Evolutionary conservation across 371 early-diverging fungal genomes (phyloP), one percentile per base, ranked within the genome.

Genomic region (Conidiobolus incongruus): DNA sequence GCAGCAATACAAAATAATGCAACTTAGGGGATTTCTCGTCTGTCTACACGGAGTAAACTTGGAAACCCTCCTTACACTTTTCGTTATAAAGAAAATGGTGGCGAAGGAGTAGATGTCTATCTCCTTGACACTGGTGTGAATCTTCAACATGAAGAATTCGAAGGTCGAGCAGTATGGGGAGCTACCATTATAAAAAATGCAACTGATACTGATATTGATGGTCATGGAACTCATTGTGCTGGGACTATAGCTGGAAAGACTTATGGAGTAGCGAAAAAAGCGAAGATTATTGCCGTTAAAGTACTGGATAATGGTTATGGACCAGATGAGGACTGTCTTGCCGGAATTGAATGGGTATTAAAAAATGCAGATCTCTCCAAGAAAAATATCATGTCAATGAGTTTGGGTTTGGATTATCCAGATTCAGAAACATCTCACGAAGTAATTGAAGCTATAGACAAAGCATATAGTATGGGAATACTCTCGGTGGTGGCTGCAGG

Each of bases 191-290:
- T 65, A 30, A 45, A 58, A 12, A 52, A 53, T 23, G 61, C 58
- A 33, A 53, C 52, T 13, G 55, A 73, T 44, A 50, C 44, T 30
- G 77, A 76, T 49, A 51, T 58, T 2, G 61, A 70, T 45, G 77
- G 77, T 11, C 73, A 75, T 41, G 86, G 85, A 39, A 76, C 81
- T 38, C 76, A 74, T 53, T 69, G 68, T 39, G 63, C 75, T 21
- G 75, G 78, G 38, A 72, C 73, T 16, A 66, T 82, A 49, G 87
- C 63, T 36, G 70, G 79, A 22, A 63, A 62, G 35, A 66, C 55
- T 0, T 77, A 66, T 56, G 95, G 91, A 51, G 79, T 91, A 36
- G 88, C 90, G 37, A 90, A 89, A 52, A 78, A 84, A 48, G 79
- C 68, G 22, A 71, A 54, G 22, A 43, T 93, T 12, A 63, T 85